Percentiles rank a stretch among this genome's conserved stretches.
These are phyloP conservation scores for Xerocomellus amylosporus DNA, from an alignment of 768 basidiomycete species.

Conservation along the genomic window DNA sequence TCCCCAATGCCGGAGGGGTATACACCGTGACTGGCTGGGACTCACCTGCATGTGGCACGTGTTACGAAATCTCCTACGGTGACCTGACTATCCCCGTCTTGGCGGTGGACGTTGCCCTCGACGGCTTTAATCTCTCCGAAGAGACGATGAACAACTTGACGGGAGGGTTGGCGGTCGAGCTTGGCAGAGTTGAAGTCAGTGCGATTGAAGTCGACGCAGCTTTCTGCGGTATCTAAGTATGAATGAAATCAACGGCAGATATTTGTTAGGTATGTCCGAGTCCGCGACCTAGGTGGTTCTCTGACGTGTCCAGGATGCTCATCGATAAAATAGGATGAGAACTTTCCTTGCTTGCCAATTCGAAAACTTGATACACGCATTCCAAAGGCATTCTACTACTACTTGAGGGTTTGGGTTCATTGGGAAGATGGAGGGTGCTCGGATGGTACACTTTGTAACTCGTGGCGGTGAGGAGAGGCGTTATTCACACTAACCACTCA, in stretches of 20 bases:
- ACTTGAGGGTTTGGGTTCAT: not conserved
- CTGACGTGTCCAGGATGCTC: not conserved
- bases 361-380: not conserved
- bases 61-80: constrained; percentile 29
- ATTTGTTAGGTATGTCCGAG: not conserved
- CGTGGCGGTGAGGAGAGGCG: not conserved
- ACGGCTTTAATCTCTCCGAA: constrained; percentile 39
- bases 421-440: not conserved
- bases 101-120: constrained; percentile 29
- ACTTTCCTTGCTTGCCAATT: not conserved
- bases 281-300: too few relatives aligned
- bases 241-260: not conserved
- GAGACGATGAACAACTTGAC: constrained; percentile 56
- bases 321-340: not conserved
- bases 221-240: constrained; percentile 40
- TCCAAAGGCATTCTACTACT: not conserved
- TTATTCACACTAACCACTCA: too few relatives aligned
- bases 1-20: constrained; percentile 34
- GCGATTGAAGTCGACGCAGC: constrained; percentile 44
- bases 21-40: constrained; percentile 31
- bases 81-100: constrained; percentile 17
- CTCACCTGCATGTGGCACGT: constrained; percentile 32
- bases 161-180: constrained; percentile 40
- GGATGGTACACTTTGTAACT: not conserved
- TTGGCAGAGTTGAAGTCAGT: constrained; percentile 49